These are phyloP conservation scores for Salix purpurea DNA, from an alignment of 345 rosid genomes.

Conservation along the genomic window DNA sequence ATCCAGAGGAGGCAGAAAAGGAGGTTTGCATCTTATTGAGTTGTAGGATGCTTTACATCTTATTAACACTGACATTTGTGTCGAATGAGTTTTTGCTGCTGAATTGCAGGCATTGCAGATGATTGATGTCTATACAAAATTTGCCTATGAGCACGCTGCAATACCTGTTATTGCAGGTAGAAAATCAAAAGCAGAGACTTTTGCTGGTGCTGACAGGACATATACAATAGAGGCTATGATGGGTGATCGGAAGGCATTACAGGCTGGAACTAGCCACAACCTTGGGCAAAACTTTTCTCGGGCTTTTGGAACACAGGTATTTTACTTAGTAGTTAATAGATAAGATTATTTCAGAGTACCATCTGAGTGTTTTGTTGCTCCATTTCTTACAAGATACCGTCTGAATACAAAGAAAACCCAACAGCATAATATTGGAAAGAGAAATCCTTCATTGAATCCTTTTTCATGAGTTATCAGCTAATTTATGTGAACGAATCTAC, in stretches of 20 bases:
- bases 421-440: background rate
- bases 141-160: slow-evolving; percentile 91
- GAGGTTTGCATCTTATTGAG: slow-evolving; percentile 49
- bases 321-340: background rate
- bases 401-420: background rate
- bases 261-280: slow-evolving; percentile 94
- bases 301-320: slow-evolving; percentile 84
- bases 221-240: slow-evolving; percentile 99
- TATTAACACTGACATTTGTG: background rate
- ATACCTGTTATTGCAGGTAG: slow-evolving; percentile 91
- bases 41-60: slow-evolving; percentile 5
- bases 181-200: slow-evolving; percentile 79
- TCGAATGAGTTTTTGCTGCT: slow-evolving; percentile 30
- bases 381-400: background rate
- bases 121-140: slow-evolving; percentile 81
- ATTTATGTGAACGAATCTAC: background rate
- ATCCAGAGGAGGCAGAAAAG: slow-evolving; percentile 82
- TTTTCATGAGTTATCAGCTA: background rate
- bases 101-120: slow-evolving; percentile 72
- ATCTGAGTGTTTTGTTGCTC: background rate
- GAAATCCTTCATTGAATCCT: too few species aligned
- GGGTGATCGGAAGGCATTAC: slow-evolving; percentile 94
- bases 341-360: background rate
- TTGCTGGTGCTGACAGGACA: slow-evolving; percentile 89
- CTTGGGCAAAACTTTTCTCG: slow-evolving; percentile 89